Conservation (phyloP, 208 protist species). For the Crithidia sp. region DNA sequence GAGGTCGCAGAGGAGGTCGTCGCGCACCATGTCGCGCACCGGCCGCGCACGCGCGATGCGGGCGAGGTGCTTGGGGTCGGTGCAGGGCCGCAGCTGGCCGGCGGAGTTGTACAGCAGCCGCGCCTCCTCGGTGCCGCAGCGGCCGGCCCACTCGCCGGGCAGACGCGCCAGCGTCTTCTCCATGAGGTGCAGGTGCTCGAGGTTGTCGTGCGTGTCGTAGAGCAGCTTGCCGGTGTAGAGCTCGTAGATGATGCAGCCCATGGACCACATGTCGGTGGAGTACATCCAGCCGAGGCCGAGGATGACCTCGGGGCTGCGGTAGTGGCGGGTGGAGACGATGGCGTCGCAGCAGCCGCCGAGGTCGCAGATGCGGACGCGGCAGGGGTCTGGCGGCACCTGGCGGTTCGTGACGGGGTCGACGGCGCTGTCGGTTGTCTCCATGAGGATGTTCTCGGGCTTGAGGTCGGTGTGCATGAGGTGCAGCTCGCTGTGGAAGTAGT, state of each 20-base stretch:
- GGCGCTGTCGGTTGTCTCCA: constrained; percentile 64
- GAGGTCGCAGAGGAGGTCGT: constrained; percentile 63
- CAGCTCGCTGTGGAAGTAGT: constrained; percentile 81
- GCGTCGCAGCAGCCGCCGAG: constrained; percentile 46
- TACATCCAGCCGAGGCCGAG: constrained; percentile 71
- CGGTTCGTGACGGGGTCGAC: constrained; percentile 78
- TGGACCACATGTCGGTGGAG: constrained; percentile 79
- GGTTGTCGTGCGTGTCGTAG: constrained; percentile 71
- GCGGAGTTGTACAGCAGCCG: constrained; percentile 57
- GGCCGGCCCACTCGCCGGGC: constrained; percentile 56
- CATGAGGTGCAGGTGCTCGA: constrained; percentile 85
- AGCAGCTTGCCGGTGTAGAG: constrained; percentile 74
- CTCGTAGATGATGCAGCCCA: constrained; percentile 87
- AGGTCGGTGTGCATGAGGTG: constrained; percentile 85
- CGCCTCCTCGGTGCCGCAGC: constrained; percentile 58
- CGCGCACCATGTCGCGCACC: constrained; percentile 61
- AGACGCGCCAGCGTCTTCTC: constrained; percentile 69
- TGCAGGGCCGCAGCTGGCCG: constrained; percentile 58
- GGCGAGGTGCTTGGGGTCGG: constrained; percentile 65
- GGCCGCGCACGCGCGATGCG: constrained; percentile 59
- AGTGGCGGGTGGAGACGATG: constrained; percentile 55
- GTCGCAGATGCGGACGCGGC: constrained; percentile 69
- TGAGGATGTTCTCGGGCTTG: constrained; percentile 86
- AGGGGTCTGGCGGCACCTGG: constrained; percentile 47
- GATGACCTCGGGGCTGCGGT: constrained; percentile 78